phyloP scores from a whole-genome alignment of 2,329 filamentous ascomycete species.

The Onygena corvina region DNA sequence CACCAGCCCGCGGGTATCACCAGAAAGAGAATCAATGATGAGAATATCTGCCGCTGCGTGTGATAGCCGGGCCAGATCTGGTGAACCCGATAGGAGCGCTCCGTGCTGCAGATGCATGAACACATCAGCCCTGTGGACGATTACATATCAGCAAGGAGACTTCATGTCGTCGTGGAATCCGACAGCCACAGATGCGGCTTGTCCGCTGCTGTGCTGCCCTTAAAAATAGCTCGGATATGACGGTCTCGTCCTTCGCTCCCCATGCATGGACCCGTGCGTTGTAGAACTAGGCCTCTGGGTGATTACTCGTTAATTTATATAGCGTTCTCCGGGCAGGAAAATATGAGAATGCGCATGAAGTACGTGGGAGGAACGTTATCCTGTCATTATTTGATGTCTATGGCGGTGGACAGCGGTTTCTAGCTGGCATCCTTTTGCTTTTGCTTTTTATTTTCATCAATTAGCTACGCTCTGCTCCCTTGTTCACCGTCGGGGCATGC shows the following conservation, averaged over 20 bases:
- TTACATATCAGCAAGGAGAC: not conserved
- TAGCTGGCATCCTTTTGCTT: not conserved
- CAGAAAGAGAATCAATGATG: too few species aligned
- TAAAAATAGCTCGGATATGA: too few species aligned
- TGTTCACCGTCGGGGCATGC: conserved; percentile 70
- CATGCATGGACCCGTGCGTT: too few species aligned
- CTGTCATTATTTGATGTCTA: not conserved
- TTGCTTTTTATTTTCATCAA: not conserved
- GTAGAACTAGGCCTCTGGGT: not conserved
- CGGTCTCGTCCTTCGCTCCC: too few species aligned
- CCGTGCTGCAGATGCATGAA: too few species aligned
- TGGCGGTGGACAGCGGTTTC: not conserved
- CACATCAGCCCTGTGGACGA: not conserved
- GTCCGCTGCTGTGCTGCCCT: not conserved
- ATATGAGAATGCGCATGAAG: too few species aligned
- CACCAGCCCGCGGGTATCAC: too few species aligned
- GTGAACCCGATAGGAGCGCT: too few species aligned
- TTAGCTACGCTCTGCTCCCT: not conserved
- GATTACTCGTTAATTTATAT: too few species aligned
- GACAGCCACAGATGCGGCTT: not conserved
- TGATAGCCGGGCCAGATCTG: too few species aligned
- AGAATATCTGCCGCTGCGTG: too few species aligned
- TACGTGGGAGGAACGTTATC: not conserved
- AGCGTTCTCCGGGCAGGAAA: too few species aligned
- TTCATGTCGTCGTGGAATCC: not conserved